Base-by-base conservation (phyloP, 1,284 basidiomycete genomes). In the Cystobasidiaceae sp. region DNA sequence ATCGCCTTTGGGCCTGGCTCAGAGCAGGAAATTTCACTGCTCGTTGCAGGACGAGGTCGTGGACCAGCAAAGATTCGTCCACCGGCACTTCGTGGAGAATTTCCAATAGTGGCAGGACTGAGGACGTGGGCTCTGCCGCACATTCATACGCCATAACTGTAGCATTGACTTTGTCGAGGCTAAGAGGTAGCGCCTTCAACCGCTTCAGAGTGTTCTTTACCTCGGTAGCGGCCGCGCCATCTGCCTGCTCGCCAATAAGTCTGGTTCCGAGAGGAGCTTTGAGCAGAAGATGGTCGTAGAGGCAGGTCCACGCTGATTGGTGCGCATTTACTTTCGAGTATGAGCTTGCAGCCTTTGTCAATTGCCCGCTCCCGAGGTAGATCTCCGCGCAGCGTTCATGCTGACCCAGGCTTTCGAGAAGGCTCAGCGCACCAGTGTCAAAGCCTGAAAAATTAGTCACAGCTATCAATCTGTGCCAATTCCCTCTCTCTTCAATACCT, bases 331-430 rank as follows among this genome's bases (percentile, higher is more conserved):
- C 55, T 8, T 21, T n/a, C 9, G 23, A 1, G 11, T 9, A 37
- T 21, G 11, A 21, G 2, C 23, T 13, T 9, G 41, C 55, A 11
- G 55, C 55, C 15, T 41, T 28, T 39, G 7, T 15, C 7, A 23
- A 17, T 21, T 23, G 21, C n/a, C 55, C 55, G 7, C 21, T 25
- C 15, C 21, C 39, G 11, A 57, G 37, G 23, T 45, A 21, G 7
- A 57, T 41, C 4, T 28, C 17, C 15, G 55, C 55, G 37, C 55
- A 57, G n/a, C 28, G 37, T 25, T n/a, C 33, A 57, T 44, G 28
- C 34, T 57, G 34, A 5, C 55, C 55, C 7, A 57, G 55, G n/a
- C n/a, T 21, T 21, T 57, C 55, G 8, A 57, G 55, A 7, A 57
- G 17, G 8, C 32, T 28, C 37, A 44, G 55, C 1, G 37, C 15